Base-by-base conservation (phyloP, 1,284 basidiomycete genomes). In the Leccinum griseonigrum region DNA sequence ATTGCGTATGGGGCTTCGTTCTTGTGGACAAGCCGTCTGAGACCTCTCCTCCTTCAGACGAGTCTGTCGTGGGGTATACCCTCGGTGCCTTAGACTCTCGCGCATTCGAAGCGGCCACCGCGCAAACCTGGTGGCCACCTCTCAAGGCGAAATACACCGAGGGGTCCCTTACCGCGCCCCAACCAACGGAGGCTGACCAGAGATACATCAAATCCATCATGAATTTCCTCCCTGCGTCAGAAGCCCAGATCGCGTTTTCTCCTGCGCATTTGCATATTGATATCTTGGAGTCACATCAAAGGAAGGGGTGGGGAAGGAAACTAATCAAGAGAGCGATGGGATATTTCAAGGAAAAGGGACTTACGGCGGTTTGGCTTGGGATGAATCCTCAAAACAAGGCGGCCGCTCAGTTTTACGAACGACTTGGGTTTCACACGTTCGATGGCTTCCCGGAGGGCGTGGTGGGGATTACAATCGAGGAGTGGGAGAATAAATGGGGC, bases 1-100 rank as follows among this genome's bases (percentile, higher is more conserved):
- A 83, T 13, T 80, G 79, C 36, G 84, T 86, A 31, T 91, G 84
- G 81, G 89, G 83, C 11, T 92, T 90, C 72, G 88, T 92, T 32
- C 75, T 92, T 70, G 84, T 84, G 57, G 85, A 88, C 57, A 77
- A 79, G 56, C 65, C 66, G 11, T 71, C 65, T 29, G 71, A 75
- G 32, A 50, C 55, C 43, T 71, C 68, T 29, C 62, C 64, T 18
- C 60, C 64, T 16, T 74, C 68, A 26, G 70, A 76, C 28, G 77
- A 73, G 56, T 60, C 61, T 9, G 61, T 74, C 18, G 72, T 74
- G 28, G 72, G 75, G 13, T 74, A 74, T 28, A 60, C 53, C 11
- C 50, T 74, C 5, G 72, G 72, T 36, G 64, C 72, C 18, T 50
- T 68, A 9, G 71, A 76, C 61, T 66, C 72, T 14, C 75, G 72